These are phyloP conservation scores for Aspergillus bombycis DNA, from an alignment of 2,329 filamentous ascomycete species.

Conservation along the genomic window DNA sequence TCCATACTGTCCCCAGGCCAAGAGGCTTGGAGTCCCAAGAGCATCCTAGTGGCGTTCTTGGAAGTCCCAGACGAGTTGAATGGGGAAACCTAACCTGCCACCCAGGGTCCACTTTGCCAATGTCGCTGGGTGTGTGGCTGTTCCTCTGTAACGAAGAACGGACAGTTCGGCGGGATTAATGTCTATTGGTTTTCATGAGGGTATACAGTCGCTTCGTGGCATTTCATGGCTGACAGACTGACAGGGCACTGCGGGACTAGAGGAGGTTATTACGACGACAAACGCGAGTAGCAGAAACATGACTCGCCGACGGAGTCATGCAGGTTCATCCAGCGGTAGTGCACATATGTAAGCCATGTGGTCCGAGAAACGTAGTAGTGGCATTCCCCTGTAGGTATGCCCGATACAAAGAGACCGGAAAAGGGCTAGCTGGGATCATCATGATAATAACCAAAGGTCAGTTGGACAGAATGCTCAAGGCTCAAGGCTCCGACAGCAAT, in stretches of 20 bases:
- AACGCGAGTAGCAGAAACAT: background rate
- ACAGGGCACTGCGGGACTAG: background rate
- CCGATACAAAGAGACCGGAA: background rate
- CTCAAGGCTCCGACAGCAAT: background rate
- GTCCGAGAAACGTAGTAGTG: background rate
- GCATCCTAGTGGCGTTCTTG: conserved; percentile 9
- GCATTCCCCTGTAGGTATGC: background rate
- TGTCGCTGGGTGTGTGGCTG: background rate
- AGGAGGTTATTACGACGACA: background rate
- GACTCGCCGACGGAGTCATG: background rate
- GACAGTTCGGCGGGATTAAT: conserved; percentile 1
- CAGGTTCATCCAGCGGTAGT: background rate
- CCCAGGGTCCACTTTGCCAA: conserved; percentile 4
- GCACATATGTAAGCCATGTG: background rate
- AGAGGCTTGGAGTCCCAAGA: conserved; percentile 14
- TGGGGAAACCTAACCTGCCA: background rate
- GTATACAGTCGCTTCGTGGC: too few relatives aligned
- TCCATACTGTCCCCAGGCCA: conserved; percentile 6
- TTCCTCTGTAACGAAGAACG: background rate
- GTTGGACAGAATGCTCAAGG: background rate
- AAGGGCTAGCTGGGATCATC: background rate
- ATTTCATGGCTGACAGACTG: background rate
- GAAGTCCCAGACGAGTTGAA: background rate
- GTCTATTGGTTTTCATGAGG: background rate
- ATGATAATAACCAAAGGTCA: background rate